Base-by-base conservation (phyloP, 225 moss, liverwort and hornwort genomes). In the Thuidium tamariscinum region DNA sequence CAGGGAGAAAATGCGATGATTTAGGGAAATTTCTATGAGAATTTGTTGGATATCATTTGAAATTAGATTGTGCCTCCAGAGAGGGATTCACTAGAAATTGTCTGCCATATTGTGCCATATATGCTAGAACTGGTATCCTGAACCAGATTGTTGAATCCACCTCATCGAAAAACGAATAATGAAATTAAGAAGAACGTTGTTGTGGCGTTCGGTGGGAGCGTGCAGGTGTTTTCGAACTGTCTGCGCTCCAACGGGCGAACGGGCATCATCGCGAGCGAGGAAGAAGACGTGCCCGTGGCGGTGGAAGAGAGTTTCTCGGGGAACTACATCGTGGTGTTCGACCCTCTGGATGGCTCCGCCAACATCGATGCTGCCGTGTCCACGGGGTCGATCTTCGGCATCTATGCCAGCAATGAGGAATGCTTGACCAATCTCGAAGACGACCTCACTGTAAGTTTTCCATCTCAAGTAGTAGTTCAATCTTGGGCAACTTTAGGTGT, bases 221-320 rank as follows among this genome's bases (percentile, higher is more conserved):
- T 41, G 77, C 94, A 96, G 97, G 97, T 97, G 71, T 97, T 97
- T 85, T 97, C 97, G 48, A 95, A 87, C 80, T 97, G 97, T 74
- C 83, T 97, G 64, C 94, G 93, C 70, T 92, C 95, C n/a, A 97
- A 96, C 74, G 97, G 96, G 44, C 88, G 97, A 86, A 97, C 97
- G 63, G 97, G 96, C 82, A 97, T 97, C 80, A 97, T 97, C 46
- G 97, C 97, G 12, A 95, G 95, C 21, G 97, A 97, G 89, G 97
- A 96, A 82, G 97, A 97, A 87, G 97, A 97, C 86, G 93, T 83
- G 41, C 97, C 97, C 6, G 97, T 97, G 20, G 97, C 97, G 11
- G 97, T 97, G n/a, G 96, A 97, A 39, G 97, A 97, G 90, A 96
- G 96, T 88, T 97, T 91, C 90, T 97, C 97, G 15, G 96, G 97